Conservation (phyloP, 1,284 basidiomycete species). For the Cutaneotrichosporon daszewskae region DNA sequence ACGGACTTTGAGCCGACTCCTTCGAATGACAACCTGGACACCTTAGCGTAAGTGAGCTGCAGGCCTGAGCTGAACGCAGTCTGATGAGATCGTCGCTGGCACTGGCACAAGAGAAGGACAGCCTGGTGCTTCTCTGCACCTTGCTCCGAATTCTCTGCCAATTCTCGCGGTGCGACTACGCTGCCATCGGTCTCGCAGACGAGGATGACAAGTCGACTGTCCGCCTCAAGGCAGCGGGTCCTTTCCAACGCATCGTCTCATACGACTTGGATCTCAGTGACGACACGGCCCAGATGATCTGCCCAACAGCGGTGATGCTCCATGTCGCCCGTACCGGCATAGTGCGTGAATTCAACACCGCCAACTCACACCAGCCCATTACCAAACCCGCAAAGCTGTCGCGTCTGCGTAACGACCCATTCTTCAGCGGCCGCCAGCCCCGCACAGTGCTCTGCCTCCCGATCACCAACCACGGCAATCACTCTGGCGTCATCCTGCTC, state of each 20-base stretch:
- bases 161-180: conserved; percentile 34
- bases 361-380: no score
- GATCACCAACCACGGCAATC: conserved; percentile 29
- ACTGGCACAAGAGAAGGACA: conserved; percentile 35
- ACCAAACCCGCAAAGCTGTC: conserved; percentile 12
- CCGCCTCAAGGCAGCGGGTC: conserved; percentile 30
- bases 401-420: conserved; percentile 26
- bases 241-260: conserved; percentile 24
- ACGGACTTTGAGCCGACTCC: no score
- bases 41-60: conserved; percentile 5
- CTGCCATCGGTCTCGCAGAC: conserved; percentile 31
- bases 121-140: conserved; percentile 27
- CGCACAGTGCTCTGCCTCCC: conserved; percentile 30
- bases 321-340: conserved; percentile 34
- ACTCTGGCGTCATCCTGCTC: conserved; percentile 30
- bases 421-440: conserved; percentile 26
- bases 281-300: conserved; percentile 18
- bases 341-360: no score
- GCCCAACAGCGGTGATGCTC: conserved; percentile 30
- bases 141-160: conserved; percentile 34
- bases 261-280: conserved; percentile 28
- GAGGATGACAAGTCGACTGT: conserved; percentile 19
- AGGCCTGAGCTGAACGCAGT: conserved; percentile 6
- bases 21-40: conserved; percentile 13
- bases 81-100: conserved; percentile 36